Evolutionary conservation across 192 early-diverging fungal genomes (phyloP), one percentile per base, ranked within the genome.

Genomic region (Entomortierella beljakovae): DNA sequence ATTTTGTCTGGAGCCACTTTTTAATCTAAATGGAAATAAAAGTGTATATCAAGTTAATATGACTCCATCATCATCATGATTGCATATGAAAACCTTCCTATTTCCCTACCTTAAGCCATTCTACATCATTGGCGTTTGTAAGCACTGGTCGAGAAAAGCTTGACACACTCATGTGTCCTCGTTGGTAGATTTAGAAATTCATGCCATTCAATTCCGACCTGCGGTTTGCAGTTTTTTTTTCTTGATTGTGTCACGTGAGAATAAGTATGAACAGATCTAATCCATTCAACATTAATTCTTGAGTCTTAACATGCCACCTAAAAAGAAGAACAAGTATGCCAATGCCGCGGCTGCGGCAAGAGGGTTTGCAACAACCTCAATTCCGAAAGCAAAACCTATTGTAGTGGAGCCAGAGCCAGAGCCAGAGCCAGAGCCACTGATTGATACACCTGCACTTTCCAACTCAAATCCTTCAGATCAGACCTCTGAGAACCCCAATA

Each of bases 241-340:
- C n/a, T n/a, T n/a, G n/a, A n/a, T n/a, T n/a, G n/a, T n/a, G n/a
- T n/a, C n/a, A n/a, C n/a, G n/a, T n/a, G n/a, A n/a, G n/a, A n/a
- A n/a, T n/a, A n/a, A n/a, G n/a, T n/a, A n/a, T n/a, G n/a, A n/a
- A n/a, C n/a, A 20, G 15, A 46, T 20, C 31, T 6, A 6, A 34
- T 13, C 9, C 31, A 26, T 31, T 18, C 5, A 53, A 6, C 6
- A 26, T 26, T 9, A 53, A 25, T 16, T 25, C 51, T 6, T 8
- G 18, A 8, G 18, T 11, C 8, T 13, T 9, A 53, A 8, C 49
- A 74, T 81, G 66, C 65, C 70, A 23, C 50, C 66, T 8, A 83
- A 83, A 34, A 80, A 72, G 61, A 83, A 83, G 49, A 80, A 73
- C 62, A 81, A 83, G 54, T 77, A 71, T 26, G 65, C 75, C 8